These are phyloP conservation scores for Suhomyces guaymorum DNA, from an alignment of 1,139 yeast species.

Conservation along the genomic window DNA sequence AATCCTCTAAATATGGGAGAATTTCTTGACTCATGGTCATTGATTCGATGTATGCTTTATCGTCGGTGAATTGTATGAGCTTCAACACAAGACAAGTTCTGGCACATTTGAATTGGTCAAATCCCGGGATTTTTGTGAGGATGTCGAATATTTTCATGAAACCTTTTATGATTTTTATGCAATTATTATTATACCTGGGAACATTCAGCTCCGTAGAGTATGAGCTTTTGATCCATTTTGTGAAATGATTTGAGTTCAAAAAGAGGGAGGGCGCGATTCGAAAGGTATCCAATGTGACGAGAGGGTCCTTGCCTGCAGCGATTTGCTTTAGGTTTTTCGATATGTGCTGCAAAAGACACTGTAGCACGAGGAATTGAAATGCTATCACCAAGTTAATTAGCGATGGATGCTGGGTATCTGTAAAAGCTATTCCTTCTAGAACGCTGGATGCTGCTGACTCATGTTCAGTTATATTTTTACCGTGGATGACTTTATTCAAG, in stretches of 20 bases:
- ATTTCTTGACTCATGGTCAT: conserved; percentile 1
- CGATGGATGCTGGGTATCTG: conserved; percentile 8
- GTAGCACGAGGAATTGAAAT: conserved; percentile 34
- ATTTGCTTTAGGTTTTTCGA: conserved; percentile 23
- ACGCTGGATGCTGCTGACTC: neutral
- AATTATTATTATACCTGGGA: conserved; percentile 19
- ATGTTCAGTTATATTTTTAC: neutral
- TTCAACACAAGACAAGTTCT: conserved; percentile 13
- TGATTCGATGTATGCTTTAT: neutral
- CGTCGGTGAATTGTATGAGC: conserved; percentile 9
- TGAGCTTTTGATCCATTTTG: conserved; percentile 26
- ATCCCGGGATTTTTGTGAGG: conserved; percentile 6
- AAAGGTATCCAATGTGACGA: conserved; percentile 15
- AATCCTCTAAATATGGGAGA: conserved; percentile 9
- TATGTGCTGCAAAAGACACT: conserved; percentile 30
- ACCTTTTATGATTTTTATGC: conserved; percentile 28
- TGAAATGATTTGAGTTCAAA: conserved; percentile 23
- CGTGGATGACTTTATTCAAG: conserved; percentile 7
- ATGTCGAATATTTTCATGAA: conserved; percentile 22
- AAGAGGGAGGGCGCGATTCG: conserved; percentile 22
- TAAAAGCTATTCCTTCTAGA: conserved; percentile 6
- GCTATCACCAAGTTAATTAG: conserved; percentile 28
- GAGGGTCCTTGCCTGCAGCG: conserved; percentile 12
- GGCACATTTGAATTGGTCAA: conserved; percentile 2
- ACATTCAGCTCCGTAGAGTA: conserved; percentile 11